Evolutionary conservation across 176 grass and related monocot genomes (phyloP).

Genomic region (Tillandsia fasciculata): DNA sequence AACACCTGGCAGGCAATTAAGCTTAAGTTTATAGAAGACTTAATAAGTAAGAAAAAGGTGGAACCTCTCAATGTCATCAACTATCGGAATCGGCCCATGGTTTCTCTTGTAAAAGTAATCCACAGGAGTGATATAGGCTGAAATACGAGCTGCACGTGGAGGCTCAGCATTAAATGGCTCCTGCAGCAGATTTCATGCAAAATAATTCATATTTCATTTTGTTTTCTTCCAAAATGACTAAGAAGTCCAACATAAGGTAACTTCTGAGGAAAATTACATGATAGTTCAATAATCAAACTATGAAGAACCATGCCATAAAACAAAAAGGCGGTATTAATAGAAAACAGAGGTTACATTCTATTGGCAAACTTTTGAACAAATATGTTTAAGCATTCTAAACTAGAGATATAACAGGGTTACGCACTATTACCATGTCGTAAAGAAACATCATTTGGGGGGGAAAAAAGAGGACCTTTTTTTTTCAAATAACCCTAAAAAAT

Average conservation of each 20-base stretch:
- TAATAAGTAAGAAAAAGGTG: slow-evolving; percentile 1
- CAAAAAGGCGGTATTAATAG: too few species aligned
- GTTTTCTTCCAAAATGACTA: neutral
- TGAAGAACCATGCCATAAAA: neutral
- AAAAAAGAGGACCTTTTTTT: too few species aligned
- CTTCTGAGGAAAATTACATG: neutral
- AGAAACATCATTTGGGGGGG: too few species aligned
- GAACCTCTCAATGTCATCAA: slow-evolving; percentile 67
- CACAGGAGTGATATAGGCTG: slow-evolving; percentile 76
- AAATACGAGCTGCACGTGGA: slow-evolving; percentile 41
- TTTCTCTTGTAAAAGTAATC: slow-evolving; percentile 99
- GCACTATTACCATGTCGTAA: too few species aligned
- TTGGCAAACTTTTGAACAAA: too few species aligned
- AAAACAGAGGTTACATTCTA: too few species aligned
- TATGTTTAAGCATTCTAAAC: too few species aligned
- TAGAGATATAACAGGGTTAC: too few species aligned
- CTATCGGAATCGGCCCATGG: slow-evolving; percentile 86
- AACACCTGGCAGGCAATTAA: neutral
- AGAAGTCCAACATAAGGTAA: neutral
- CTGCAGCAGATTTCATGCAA: slow-evolving; percentile 32
- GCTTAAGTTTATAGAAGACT: neutral
- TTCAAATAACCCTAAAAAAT: too few species aligned
- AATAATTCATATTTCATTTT: neutral
- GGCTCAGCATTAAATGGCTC: slow-evolving; percentile 99
- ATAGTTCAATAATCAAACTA: slow-evolving; percentile 6